A percentile compares a stretch with the other conserved stretches of the same genome.
phyloP scores from a whole-genome alignment of 441 rosid genomes.

The Manihot esculenta region DNA sequence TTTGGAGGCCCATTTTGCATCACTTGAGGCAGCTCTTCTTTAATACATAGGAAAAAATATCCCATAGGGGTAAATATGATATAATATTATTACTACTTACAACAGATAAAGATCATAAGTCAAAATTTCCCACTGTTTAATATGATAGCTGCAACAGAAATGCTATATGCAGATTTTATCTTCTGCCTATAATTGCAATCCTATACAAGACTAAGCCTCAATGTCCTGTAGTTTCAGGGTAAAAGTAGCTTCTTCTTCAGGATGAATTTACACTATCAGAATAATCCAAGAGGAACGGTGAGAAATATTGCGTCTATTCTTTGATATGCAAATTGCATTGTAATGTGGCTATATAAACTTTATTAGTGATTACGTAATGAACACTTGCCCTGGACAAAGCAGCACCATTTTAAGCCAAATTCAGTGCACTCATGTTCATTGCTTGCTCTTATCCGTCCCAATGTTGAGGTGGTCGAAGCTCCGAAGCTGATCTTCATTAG shows the following conservation, averaged over 20 bases:
- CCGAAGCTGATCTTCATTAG: conserved; percentile 51
- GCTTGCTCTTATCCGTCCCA: conserved; percentile 30
- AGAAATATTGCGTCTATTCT: not conserved
- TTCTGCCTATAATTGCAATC: not conserved
- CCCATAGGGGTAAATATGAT: too few relatives aligned
- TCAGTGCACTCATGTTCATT: conserved; percentile 11
- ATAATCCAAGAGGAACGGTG: not conserved
- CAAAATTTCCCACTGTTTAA: not conserved
- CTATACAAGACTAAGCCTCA: not conserved
- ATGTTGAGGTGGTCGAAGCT: conserved; percentile 62
- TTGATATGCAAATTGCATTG: not conserved
- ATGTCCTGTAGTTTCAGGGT: not conserved
- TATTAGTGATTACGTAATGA: not conserved
- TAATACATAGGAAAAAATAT: not conserved
- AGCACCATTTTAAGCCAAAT: not conserved
- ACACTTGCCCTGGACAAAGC: not conserved
- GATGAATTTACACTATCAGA: conserved; percentile 8
- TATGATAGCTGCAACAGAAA: not conserved
- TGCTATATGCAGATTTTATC: not conserved
- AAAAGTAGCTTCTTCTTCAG: conserved; percentile 2
- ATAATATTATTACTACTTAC: too few relatives aligned
- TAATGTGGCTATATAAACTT: not conserved
- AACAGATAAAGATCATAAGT: too few relatives aligned
- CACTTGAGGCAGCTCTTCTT: not conserved
- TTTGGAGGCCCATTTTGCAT: too few relatives aligned